These are phyloP conservation scores for Periconia sp. DNA, from an alignment of 2,329 filamentous ascomycete species.

Conservation along the genomic window DNA sequence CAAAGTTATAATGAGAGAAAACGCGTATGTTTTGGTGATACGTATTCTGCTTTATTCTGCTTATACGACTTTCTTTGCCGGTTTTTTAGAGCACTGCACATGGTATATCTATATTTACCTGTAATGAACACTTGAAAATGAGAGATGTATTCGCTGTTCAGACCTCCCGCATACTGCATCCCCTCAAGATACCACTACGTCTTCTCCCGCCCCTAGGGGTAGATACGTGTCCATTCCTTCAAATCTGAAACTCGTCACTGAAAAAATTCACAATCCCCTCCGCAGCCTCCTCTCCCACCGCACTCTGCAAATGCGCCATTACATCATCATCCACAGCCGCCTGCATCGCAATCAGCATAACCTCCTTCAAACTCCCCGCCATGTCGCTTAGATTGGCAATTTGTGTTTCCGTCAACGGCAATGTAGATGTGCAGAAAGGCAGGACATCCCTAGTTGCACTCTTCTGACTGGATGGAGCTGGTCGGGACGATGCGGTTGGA, in stretches of 20 bases:
- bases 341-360: conserved; percentile 29
- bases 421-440: conserved; percentile 31
- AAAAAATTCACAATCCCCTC: conserved; percentile 35
- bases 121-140: too few relatives aligned
- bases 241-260: conserved; percentile 32
- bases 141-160: too few relatives aligned
- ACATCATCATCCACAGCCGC: conserved; percentile 18
- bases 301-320: conserved; percentile 15
- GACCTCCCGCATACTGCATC: too few relatives aligned
- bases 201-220: not conserved
- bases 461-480: not conserved
- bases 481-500: not conserved
- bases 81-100: too few relatives aligned
- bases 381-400: conserved; percentile 36
- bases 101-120: too few relatives aligned
- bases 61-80: too few relatives aligned
- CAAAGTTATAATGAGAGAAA: too few relatives aligned
- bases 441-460: conserved; percentile 25
- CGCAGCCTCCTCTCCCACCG: conserved; percentile 24
- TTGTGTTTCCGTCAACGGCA: conserved; percentile 23
- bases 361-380: conserved; percentile 32
- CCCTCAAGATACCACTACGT: too few relatives aligned
- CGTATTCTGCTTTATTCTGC: too few relatives aligned
- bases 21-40: too few relatives aligned
- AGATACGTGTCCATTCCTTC: not conserved